Base-by-base conservation (phyloP, 768 basidiomycete species). In the Hericium alpestre region DNA sequence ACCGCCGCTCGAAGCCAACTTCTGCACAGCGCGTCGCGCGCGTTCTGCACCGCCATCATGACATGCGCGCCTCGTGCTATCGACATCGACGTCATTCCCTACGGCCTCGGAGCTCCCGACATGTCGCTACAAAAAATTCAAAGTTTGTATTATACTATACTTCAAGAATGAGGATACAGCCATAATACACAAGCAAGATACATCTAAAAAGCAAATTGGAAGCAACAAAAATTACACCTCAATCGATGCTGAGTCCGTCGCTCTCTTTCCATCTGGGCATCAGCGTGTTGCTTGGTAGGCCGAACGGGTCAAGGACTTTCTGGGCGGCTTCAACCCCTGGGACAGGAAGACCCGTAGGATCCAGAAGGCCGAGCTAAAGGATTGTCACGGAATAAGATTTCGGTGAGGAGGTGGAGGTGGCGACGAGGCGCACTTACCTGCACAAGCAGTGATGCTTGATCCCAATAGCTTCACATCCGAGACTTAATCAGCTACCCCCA, bases 401-500 rank as follows among this genome's bases (percentile, higher is more conserved):
- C 18, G 23, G 32, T 43, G 38, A 51, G 37, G 40, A 51, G 20
- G n/a, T 18, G 37, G 40, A 51, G 20, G n/a, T 18, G 16, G 20
- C 27, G 12, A 27, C 22, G 22, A 8, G 15, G 58, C 39, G 6
- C 38, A 51, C 65, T 51, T 54, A 72, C 66, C 61, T 78, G 78
- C 15, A 73, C 72, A 20, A 79, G 68, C 13, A 70, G 51, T 10
- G 73, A 74, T n/a, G 77, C 77, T 63, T 79, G 77, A 53, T 78
- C 77, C 77, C 76, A 76, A 56, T 76, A 76, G 49, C 74, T 76
- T 23, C 49, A 11, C 1, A 46, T 46, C 43, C 11, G 43, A 18
- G 18, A 46, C 1, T 11, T 25, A 16, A 51, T 15, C 49, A 20
- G 22, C 25, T 22, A 25, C 22, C 12, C 16, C 32, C 13, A 8